phyloP scores from a whole-genome alignment of 192 early-diverging fungal species.

The Coemansia sp. region DNA sequence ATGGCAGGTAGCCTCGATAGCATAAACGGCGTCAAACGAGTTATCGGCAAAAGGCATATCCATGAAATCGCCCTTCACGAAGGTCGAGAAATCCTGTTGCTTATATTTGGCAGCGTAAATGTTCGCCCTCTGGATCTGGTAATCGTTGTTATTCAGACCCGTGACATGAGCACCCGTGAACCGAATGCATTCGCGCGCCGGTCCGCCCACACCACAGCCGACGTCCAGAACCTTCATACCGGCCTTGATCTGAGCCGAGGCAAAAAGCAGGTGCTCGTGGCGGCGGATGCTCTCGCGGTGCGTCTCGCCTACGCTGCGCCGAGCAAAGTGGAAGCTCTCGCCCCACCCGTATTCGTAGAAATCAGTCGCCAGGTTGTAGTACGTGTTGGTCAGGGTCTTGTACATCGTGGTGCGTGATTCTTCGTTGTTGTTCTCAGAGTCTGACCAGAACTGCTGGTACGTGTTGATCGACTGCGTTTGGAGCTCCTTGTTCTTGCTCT shows the following conservation, averaged over 20 bases:
- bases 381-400: constrained; percentile 75
- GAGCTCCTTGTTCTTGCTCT: constrained; percentile 67
- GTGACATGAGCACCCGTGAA: constrained; percentile 88
- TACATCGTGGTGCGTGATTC: constrained; percentile 63
- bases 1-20: constrained; percentile 96
- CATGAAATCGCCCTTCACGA: constrained; percentile 87
- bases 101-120: constrained; percentile 71
- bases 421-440: constrained; percentile 62
- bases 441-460: constrained; percentile 74
- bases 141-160: constrained; percentile 97
- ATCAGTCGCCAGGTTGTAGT: constrained; percentile 82
- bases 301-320: constrained; percentile 73
- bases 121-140: constrained; percentile 81
- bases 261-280: constrained; percentile 88
- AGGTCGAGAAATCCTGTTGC: constrained; percentile 62
- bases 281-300: constrained; percentile 83
- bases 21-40: constrained; percentile 87
- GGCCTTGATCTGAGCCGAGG: constrained; percentile 68
- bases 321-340: constrained; percentile 89
- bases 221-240: constrained; percentile 83
- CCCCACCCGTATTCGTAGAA: constrained; percentile 92
- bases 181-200: constrained; percentile 88
- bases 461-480: constrained; percentile 67
- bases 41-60: constrained; percentile 83
- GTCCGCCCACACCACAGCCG: constrained; percentile 96